phyloP scores from a whole-genome alignment of 768 basidiomycete species.

The Pleurotus pulmonarius region DNA sequence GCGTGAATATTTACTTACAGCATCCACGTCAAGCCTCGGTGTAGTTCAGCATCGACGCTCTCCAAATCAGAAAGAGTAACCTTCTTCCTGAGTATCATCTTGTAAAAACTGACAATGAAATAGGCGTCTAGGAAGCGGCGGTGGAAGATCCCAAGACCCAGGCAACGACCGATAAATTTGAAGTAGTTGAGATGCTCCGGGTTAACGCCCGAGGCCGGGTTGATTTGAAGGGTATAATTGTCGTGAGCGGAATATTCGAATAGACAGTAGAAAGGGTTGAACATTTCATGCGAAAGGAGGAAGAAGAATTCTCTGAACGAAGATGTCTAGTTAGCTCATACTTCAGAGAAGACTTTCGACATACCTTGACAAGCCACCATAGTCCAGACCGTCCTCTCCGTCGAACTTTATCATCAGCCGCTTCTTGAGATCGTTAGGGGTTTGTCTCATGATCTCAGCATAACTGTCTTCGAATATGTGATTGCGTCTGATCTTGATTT shows the following conservation, averaged over 20 bases:
- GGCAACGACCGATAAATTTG: constrained; percentile 97
- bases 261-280: constrained; percentile 99
- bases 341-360: constrained; percentile 17
- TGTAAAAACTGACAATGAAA: constrained; percentile 99
- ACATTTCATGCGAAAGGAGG: constrained; percentile 99
- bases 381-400: constrained; percentile 98
- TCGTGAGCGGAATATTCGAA: constrained; percentile 99
- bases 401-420: constrained; percentile 99
- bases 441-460: constrained; percentile 99
- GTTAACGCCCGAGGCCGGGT: constrained; percentile 96
- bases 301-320: constrained; percentile 94
- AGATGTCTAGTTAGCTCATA: neutral
- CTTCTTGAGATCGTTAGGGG: constrained; percentile 97
- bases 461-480: constrained; percentile 99
- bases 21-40: constrained; percentile 98
- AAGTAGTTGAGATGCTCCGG: constrained; percentile 99
- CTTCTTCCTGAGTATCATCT: constrained; percentile 99
- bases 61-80: constrained; percentile 91
- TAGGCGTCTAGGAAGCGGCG: constrained; percentile 98
- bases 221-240: constrained; percentile 99
- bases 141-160: constrained; percentile 98
- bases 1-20: constrained; percentile 57
- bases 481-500: constrained; percentile 96
- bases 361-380: constrained; percentile 94
- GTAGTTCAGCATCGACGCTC: constrained; percentile 93